Conservation (phyloP, 257 asterid genomes). For the Penstemon newberryi region DNA sequence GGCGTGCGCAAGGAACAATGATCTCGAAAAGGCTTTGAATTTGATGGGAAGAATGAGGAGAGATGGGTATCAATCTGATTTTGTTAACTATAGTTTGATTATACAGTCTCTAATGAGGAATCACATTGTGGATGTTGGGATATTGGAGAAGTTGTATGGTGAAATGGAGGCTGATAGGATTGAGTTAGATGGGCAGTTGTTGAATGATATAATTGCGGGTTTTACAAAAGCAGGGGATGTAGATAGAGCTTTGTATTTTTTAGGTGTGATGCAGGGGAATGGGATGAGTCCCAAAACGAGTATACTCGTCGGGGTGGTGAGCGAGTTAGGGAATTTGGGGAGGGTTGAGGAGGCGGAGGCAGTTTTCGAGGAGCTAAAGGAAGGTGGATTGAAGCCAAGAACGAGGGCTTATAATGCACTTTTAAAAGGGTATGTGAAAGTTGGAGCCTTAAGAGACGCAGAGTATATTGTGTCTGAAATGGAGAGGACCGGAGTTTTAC, state of each 20-base stretch:
- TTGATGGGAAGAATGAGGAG: constrained; percentile 83
- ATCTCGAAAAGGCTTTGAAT: constrained; percentile 83
- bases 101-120: constrained; percentile 74
- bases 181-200: constrained; percentile 78
- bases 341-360: constrained; percentile 95
- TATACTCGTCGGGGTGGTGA: constrained; percentile 57
- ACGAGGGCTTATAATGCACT: constrained; percentile 92
- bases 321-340: constrained; percentile 71
- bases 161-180: constrained; percentile 73
- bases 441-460: constrained; percentile 78
- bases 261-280: constrained; percentile 71
- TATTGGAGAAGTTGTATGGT: constrained; percentile 63
- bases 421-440: constrained; percentile 78
- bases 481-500: constrained; percentile 76
- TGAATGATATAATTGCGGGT: constrained; percentile 73
- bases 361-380: constrained; percentile 83
- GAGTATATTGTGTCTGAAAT: constrained; percentile 80
- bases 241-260: constrained; percentile 61
- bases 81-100: constrained; percentile 80
- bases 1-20: constrained; percentile 88
- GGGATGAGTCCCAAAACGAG: constrained; percentile 78
- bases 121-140: constrained; percentile 48
- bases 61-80: constrained; percentile 86
- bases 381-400: constrained; percentile 80
- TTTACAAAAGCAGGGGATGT: constrained; percentile 80